Evolutionary conservation across 371 early-diverging fungal genomes (phyloP).

Genomic region (Mucor racemosus): DNA sequence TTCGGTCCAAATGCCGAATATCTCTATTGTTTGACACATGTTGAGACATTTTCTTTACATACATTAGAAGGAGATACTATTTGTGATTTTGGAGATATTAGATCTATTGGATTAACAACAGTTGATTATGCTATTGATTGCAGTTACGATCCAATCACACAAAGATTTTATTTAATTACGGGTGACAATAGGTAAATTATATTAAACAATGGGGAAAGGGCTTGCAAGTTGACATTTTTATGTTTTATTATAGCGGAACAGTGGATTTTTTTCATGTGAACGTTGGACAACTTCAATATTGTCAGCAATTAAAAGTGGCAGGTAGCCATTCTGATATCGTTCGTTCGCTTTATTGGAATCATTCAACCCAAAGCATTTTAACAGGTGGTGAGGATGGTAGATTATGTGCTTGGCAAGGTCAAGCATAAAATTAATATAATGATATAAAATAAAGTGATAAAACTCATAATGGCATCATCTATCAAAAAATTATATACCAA

Average conservation of each 20-base stretch:
- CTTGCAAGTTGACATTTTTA: background rate
- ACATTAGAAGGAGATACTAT: constrained; percentile 63
- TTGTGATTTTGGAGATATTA: constrained; percentile 81
- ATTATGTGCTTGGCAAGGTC: constrained; percentile 70
- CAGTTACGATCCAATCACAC: constrained; percentile 67
- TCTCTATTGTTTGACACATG: constrained; percentile 83
- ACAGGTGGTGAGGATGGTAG: constrained; percentile 82
- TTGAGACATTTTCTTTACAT: constrained; percentile 84
- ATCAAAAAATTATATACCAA: background rate
- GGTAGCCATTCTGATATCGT: constrained; percentile 76
- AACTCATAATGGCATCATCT: background rate
- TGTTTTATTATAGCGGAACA: constrained; percentile 57
- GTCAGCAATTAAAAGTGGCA: constrained; percentile 52
- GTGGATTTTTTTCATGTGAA: constrained; percentile 77
- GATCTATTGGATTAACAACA: constrained; percentile 52
- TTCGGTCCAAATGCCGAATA: constrained; percentile 90
- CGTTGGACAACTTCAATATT: constrained; percentile 68
- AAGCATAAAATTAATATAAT: background rate
- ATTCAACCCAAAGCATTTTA: constrained; percentile 57
- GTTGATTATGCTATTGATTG: constrained; percentile 89
- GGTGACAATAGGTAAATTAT: constrained; percentile 74
- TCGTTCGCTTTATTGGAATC: constrained; percentile 72
- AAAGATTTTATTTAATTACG: constrained; percentile 79
- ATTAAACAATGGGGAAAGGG: background rate
- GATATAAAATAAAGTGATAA: background rate